Percentiles rank a stretch among this genome's conserved stretches.
phyloP scores from a whole-genome alignment of 2,329 filamentous ascomycete species.

The Pseudogymnoascus verrucosus region DNA sequence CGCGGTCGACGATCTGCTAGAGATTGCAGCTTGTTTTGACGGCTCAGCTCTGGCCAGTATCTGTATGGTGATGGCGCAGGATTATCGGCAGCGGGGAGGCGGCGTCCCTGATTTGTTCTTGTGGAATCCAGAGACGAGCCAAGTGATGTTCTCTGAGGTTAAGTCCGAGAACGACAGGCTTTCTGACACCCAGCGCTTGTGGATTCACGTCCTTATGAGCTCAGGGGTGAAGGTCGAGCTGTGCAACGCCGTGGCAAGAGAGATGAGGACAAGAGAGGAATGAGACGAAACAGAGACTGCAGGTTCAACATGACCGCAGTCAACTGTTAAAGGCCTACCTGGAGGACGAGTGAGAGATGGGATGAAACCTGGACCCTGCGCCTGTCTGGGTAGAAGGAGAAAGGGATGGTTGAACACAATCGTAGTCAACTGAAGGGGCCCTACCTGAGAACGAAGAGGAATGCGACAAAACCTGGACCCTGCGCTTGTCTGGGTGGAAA shows the following conservation, averaged over 20 bases:
- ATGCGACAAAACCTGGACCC: neutral
- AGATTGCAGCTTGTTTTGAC: slow-evolving; percentile 71
- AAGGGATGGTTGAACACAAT: neutral
- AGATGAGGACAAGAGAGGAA: slow-evolving; percentile 16
- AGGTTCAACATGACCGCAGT: neutral
- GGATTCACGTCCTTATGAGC: slow-evolving; percentile 87
- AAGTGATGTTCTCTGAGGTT: slow-evolving; percentile 63
- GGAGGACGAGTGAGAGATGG: neutral
- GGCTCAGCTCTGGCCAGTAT: slow-evolving; percentile 74
- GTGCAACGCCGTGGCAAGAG: slow-evolving; percentile 46
- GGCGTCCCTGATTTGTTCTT: slow-evolving; percentile 90
- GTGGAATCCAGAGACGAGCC: slow-evolving; percentile 45
- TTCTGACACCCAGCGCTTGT: slow-evolving; percentile 91
- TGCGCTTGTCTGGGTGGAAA: neutral
- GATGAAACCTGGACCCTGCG: neutral
- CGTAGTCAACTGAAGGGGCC: neutral
- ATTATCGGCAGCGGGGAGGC: slow-evolving; percentile 78
- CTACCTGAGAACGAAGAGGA: neutral
- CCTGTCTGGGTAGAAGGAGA: neutral
- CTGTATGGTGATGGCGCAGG: slow-evolving; percentile 91
- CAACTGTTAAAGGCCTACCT: neutral
- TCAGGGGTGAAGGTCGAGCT: slow-evolving; percentile 82
- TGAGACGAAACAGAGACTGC: neutral
- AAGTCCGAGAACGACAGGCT: slow-evolving; percentile 85
- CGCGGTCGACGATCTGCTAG: slow-evolving; percentile 65